Percentiles rank a stretch among this genome's conserved stretches.
Conservation (phyloP, 140 eudicot genomes). For the Oenanthe javanica region DNA sequence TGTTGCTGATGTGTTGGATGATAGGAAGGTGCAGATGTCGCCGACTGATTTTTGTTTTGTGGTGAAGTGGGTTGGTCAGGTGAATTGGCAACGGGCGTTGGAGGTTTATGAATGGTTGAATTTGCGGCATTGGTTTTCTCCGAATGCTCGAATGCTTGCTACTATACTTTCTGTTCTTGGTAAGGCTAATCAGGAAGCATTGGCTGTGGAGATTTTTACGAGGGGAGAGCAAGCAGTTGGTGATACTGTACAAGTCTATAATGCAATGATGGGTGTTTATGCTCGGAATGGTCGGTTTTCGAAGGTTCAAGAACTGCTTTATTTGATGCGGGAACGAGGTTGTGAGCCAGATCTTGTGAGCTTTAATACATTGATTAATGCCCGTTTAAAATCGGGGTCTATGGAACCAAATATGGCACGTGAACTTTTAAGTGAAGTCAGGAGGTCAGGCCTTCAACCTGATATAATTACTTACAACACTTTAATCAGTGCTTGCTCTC, state of each 20-base stretch:
- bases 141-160: conserved; percentile 78
- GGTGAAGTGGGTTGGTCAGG: conserved; percentile 77
- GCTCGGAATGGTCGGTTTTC: conserved; percentile 68
- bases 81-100: conserved; percentile 82
- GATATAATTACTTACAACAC: conserved; percentile 94
- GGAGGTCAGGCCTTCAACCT: conserved; percentile 65
- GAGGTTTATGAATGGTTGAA: conserved; percentile 96
- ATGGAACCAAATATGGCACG: conserved; percentile 59
- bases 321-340: conserved; percentile 68
- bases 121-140: conserved; percentile 67
- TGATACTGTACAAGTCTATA: conserved; percentile 74
- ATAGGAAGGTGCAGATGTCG: conserved; percentile 80
- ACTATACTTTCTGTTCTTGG: conserved; percentile 83
- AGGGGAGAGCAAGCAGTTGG: conserved; percentile 58
- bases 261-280: conserved; percentile 98
- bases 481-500: conserved; percentile 86
- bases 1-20: conserved; percentile 93
- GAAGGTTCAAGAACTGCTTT: conserved; percentile 70
- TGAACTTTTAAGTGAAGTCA: conserved; percentile 61
- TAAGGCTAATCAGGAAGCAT: conserved; percentile 83
- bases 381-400: conserved; percentile 69
- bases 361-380: conserved; percentile 84
- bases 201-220: conserved; percentile 77
- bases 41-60: conserved; percentile 85
- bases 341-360: conserved; percentile 82